Evolutionary conservation across 768 basidiomycete species (phyloP).

Genomic region (Udeniomyces megalosporus): DNA sequence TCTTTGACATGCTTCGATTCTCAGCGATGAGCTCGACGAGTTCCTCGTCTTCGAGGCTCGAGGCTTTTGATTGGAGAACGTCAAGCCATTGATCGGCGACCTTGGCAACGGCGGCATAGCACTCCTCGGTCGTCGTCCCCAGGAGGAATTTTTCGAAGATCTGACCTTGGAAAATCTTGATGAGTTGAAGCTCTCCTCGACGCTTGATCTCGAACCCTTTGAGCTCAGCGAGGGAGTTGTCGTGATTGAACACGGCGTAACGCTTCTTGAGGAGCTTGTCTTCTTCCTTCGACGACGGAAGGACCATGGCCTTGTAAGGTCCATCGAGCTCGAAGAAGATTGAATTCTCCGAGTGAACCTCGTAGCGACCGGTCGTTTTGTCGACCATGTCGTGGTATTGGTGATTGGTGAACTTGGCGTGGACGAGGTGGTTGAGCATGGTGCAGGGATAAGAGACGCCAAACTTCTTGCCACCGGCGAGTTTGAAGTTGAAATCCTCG

Average conservation of each 20-base stretch:
- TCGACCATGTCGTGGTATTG: constrained; percentile 85
- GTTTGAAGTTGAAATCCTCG: constrained; percentile 91
- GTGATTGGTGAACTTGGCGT: constrained; percentile 88
- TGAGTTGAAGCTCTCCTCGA: constrained; percentile 87
- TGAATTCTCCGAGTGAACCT: constrained; percentile 82
- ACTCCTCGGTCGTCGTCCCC: constrained; percentile 82
- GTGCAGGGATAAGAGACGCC: constrained; percentile 93
- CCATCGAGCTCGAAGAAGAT: constrained; percentile 99
- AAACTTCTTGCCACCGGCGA: constrained; percentile 70
- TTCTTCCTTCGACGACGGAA: constrained; percentile 97
- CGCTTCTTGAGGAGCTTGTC: constrained; percentile 97
- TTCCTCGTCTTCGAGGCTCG: constrained; percentile 75
- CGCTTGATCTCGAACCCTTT: constrained; percentile 99
- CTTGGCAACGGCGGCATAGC: constrained; percentile 81
- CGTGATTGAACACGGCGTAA: constrained; percentile 96
- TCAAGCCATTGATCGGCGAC: constrained; percentile 96
- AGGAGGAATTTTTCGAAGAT: constrained; percentile 96
- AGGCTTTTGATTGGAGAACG: constrained; percentile 71
- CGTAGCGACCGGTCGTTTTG: constrained; percentile 63
- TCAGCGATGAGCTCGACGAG: constrained; percentile 95
- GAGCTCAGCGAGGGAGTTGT: constrained; percentile 90
- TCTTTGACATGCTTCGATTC: constrained; percentile 94
- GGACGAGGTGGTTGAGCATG: constrained; percentile 96
- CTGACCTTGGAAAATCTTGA: constrained; percentile 98
- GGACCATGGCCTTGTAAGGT: constrained; percentile 96